A percentile compares a stretch with the other conserved stretches of the same genome.
Conservation (phyloP, 1,284 basidiomycete species). For the Singerocomus inundabilis region DNA sequence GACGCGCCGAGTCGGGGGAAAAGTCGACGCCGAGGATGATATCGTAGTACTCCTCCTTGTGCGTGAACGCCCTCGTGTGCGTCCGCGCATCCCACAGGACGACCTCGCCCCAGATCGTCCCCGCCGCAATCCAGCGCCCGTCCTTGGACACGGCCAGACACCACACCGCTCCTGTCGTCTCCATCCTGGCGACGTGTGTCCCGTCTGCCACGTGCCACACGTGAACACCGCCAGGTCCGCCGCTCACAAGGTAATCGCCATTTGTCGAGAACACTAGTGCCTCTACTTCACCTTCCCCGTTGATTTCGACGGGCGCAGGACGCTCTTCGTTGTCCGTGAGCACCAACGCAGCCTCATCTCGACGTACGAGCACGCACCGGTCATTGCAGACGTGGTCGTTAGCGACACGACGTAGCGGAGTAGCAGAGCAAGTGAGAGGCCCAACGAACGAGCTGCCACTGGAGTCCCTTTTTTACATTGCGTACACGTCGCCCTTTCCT, state of each 20-base stretch:
- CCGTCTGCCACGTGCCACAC: constrained; percentile 6
- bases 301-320: background rate
- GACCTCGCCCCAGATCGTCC: background rate
- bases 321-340: background rate
- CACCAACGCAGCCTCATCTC: background rate
- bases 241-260: background rate
- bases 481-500: background rate
- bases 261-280: background rate
- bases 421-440: no score
- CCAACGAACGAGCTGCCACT: background rate
- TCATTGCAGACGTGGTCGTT: background rate
- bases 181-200: background rate
- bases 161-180: background rate
- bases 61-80: background rate
- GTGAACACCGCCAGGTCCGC: background rate
- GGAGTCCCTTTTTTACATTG: background rate
- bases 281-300: background rate
- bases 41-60: background rate
- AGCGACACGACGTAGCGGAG: no score
- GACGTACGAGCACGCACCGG: no score
- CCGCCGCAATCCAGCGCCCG: constrained; percentile 9
- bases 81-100: background rate
- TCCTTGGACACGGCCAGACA: constrained; percentile 6
- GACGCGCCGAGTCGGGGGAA: constrained; percentile 8
- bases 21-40: constrained; percentile 6